A percentile compares a stretch with the other conserved stretches of the same genome.
These are phyloP conservation scores for Starmerella bombi DNA, from an alignment of 805 yeast genomes.

Conservation along the genomic window DNA sequence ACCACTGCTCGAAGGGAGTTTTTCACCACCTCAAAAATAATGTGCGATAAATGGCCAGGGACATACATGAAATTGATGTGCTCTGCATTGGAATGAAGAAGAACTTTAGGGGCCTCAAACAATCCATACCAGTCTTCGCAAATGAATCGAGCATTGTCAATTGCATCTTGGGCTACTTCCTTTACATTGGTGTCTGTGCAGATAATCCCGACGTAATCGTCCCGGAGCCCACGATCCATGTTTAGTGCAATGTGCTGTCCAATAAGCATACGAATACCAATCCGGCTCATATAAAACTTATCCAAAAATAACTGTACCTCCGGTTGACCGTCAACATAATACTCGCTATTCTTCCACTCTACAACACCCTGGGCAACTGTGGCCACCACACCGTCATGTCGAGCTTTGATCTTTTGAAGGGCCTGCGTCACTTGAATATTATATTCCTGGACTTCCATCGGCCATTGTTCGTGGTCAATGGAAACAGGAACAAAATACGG, in stretches of 20 bases:
- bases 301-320: slow-evolving; percentile 73
- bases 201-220: slow-evolving; percentile 76
- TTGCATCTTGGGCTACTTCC: slow-evolving; percentile 75
- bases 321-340: slow-evolving; percentile 43
- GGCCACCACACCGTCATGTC: slow-evolving; percentile 88
- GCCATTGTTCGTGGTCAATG: slow-evolving; percentile 46
- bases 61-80: slow-evolving; percentile 70
- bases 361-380: slow-evolving; percentile 86
- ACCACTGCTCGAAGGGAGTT: slow-evolving; percentile 82
- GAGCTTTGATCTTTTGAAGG: slow-evolving; percentile 54
- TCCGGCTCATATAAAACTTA: slow-evolving; percentile 76
- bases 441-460: slow-evolving; percentile 58
- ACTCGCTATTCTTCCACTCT: slow-evolving; percentile 59
- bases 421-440: slow-evolving; percentile 55
- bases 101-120: slow-evolving; percentile 74
- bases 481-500: slow-evolving; percentile 40
- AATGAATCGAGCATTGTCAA: slow-evolving; percentile 78
- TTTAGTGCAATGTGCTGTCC: slow-evolving; percentile 87
- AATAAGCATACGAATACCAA: slow-evolving; percentile 83
- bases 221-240: slow-evolving; percentile 43
- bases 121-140: slow-evolving; percentile 86
- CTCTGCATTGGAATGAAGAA: slow-evolving; percentile 61
- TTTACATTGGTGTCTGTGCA: slow-evolving; percentile 73
- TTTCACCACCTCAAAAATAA: slow-evolving; percentile 78
- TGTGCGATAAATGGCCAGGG: slow-evolving; percentile 84